Conservation (phyloP, 441 rosid genomes). For the Brassica hybrid region DNA sequence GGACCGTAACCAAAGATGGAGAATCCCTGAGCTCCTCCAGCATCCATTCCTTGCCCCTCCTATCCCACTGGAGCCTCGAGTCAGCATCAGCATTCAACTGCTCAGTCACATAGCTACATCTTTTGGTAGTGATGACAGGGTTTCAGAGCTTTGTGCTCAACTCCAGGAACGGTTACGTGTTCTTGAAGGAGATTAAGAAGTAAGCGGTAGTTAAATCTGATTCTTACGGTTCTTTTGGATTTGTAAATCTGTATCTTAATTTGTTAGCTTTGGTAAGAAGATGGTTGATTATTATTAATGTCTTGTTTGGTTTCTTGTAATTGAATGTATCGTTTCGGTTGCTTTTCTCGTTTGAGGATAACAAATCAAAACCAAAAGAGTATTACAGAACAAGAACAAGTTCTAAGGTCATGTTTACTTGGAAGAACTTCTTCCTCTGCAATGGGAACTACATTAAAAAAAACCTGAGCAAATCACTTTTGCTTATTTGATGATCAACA, state of each 20-base stretch:
- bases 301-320: constrained; percentile 23
- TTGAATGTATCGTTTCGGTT: constrained; percentile 23
- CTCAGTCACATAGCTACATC: constrained; percentile 62
- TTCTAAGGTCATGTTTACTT: background rate
- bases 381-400: constrained; percentile 6
- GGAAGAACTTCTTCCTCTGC: constrained; percentile 10
- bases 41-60: constrained; percentile 97
- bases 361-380: background rate
- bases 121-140: constrained; percentile 48
- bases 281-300: constrained; percentile 11
- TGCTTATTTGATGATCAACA: constrained; percentile 2
- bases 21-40: constrained; percentile 90
- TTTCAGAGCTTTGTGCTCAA: constrained; percentile 55
- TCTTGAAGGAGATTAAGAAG: constrained; percentile 29
- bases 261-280: constrained; percentile 21
- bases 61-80: constrained; percentile 48
- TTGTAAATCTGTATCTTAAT: constrained; percentile 40
- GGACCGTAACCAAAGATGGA: constrained; percentile 93
- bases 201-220: constrained; percentile 16
- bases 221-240: constrained; percentile 2
- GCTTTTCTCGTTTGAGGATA: background rate
- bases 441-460: background rate
- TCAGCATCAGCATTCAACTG: constrained; percentile 51
- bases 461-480: background rate
- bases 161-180: constrained; percentile 58